phyloP scores from a whole-genome alignment of 441 rosid genomes.

The Cnidoscolus chayamansa region DNA sequence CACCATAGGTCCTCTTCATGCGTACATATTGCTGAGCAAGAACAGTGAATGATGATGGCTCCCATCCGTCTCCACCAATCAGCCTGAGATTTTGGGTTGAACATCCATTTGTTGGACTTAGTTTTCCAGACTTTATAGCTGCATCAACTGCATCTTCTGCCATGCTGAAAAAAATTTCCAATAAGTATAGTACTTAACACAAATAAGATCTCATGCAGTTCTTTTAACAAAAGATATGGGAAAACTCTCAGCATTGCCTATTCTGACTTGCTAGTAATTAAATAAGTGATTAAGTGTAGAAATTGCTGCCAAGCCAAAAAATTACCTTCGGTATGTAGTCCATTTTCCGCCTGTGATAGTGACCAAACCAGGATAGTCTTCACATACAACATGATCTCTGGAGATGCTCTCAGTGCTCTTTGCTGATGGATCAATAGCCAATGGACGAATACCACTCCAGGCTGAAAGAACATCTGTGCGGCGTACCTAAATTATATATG shows the following conservation, averaged over 20 bases:
- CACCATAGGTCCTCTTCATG: conserved; percentile 73
- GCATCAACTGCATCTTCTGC: conserved; percentile 96
- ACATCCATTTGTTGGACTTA: conserved; percentile 59
- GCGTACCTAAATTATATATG: conserved; percentile 58
- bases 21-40: conserved; percentile 86
- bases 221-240: neutral
- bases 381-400: conserved; percentile 85
- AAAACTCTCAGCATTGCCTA: neutral
- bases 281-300: conserved; percentile 1
- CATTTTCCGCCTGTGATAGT: conserved; percentile 98
- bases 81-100: conserved; percentile 53
- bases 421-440: conserved; percentile 81
- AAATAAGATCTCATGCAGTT: neutral
- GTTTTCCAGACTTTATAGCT: conserved; percentile 72
- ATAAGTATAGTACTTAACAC: conserved; percentile 26
- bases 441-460: conserved; percentile 98
- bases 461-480: conserved; percentile 97
- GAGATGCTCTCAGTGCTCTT: conserved; percentile 91
- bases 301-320: conserved; percentile 14
- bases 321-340: conserved; percentile 93
- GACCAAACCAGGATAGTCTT: conserved; percentile 86
- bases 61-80: conserved; percentile 86
- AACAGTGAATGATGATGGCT: conserved; percentile 74
- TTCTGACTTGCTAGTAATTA: conserved; percentile 5
- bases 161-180: conserved; percentile 60